Evolutionary conservation across 805 yeast genomes (phyloP).

Genomic region (Cyberlindnera petersonii): DNA sequence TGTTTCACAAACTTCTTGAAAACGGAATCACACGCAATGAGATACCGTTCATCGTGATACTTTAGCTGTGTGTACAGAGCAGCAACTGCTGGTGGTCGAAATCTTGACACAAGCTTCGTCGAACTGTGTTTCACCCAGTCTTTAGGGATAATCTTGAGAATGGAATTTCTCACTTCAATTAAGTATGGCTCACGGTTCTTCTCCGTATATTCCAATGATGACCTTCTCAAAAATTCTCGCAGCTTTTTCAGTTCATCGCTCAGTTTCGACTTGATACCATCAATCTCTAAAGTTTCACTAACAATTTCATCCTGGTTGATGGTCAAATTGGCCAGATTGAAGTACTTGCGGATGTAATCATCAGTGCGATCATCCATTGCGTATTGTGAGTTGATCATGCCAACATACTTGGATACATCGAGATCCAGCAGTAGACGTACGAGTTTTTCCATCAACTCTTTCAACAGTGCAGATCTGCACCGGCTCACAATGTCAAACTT

Average conservation of each 20-base stretch:
- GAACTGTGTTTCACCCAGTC: conserved; percentile 78
- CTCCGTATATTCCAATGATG: conserved; percentile 51
- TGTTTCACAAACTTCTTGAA: conserved; percentile 44
- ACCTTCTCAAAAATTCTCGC: conserved; percentile 46
- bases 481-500: conserved; percentile 24
- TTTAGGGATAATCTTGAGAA: conserved; percentile 51
- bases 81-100: conserved; percentile 57
- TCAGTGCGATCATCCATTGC: conserved; percentile 51
- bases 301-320: conserved; percentile 39
- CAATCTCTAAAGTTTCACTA: conserved; percentile 37
- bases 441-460: conserved; percentile 36
- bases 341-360: conserved; percentile 43
- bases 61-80: conserved; percentile 51
- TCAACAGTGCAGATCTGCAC: conserved; percentile 33
- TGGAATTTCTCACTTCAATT: conserved; percentile 66
- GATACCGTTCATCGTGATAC: conserved; percentile 52
- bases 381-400: conserved; percentile 45
- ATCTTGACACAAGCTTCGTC: conserved; percentile 65
- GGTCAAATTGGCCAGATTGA: conserved; percentile 33
- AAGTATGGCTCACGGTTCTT: conserved; percentile 66
- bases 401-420: conserved; percentile 34
- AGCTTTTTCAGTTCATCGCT: conserved; percentile 49
- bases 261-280: conserved; percentile 45
- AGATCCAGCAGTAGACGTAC: conserved; percentile 31
- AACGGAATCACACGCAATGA: conserved; percentile 29